A percentile compares a stretch with the other conserved stretches of the same genome.
phyloP scores from a whole-genome alignment of 208 protist species.

The Tritrichomonas foetus region DNA sequence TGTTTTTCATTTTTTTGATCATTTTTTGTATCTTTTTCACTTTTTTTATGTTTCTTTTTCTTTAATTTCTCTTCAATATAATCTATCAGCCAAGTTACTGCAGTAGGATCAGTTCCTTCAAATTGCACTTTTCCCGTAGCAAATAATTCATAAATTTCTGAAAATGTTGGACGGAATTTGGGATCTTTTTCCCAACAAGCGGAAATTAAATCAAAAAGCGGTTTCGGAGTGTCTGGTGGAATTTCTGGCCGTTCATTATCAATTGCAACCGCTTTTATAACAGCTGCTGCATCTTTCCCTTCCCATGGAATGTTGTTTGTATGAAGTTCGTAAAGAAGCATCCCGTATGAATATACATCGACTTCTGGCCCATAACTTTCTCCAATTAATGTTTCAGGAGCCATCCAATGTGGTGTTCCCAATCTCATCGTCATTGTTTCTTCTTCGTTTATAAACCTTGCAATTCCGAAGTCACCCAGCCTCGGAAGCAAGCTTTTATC shows the following conservation, averaged over 20 bases:
- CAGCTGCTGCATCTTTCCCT: neutral
- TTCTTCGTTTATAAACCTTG: neutral
- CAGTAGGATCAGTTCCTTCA: too few relatives aligned
- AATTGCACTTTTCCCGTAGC: too few relatives aligned
- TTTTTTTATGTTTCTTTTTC: too few relatives aligned
- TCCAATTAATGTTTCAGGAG: neutral
- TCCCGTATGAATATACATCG: conserved; percentile 58
- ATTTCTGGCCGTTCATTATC: neutral
- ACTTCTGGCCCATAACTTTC: conserved; percentile 48
- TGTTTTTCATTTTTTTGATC: too few relatives aligned
- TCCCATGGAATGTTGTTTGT: conserved; percentile 48
- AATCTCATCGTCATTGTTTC: neutral
- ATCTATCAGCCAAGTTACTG: too few relatives aligned
- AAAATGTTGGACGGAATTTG: too few relatives aligned
- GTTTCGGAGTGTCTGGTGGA: neutral
- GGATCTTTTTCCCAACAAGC: too few relatives aligned
- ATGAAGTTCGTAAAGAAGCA: conserved; percentile 56
- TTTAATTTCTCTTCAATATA: too few relatives aligned
- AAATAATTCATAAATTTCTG: too few relatives aligned
- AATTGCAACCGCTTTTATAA: neutral
- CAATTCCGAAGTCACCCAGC: conserved; percentile 41
- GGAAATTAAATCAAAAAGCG: too few relatives aligned
- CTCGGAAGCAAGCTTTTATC: neutral
- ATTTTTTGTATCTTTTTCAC: too few relatives aligned
- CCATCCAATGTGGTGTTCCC: conserved; percentile 39